Conservation (phyloP, 768 basidiomycete genomes). For the Mycena maculata region DNA sequence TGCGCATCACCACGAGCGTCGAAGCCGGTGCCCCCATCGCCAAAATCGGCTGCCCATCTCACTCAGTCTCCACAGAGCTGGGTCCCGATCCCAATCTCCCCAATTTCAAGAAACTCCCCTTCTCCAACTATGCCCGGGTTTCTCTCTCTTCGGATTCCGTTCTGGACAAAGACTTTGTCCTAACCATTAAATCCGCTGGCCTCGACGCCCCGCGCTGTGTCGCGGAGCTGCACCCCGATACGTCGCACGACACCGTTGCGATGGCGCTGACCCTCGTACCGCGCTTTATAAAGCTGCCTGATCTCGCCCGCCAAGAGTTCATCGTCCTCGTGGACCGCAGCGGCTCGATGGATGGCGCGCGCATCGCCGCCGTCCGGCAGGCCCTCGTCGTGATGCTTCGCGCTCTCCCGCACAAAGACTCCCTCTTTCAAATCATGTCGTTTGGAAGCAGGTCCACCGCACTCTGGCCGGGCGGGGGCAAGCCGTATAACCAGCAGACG, state of each 20-base stretch:
- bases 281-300: slow-evolving; percentile 50
- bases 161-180: slow-evolving; percentile 52
- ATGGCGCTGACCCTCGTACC: slow-evolving; percentile 58
- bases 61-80: slow-evolving; percentile 28
- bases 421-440: slow-evolving; percentile 56
- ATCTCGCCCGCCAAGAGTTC: slow-evolving; percentile 53
- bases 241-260: slow-evolving; percentile 40
- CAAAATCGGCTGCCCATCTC: slow-evolving; percentile 27
- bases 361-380: slow-evolving; percentile 50
- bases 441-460: slow-evolving; percentile 43
- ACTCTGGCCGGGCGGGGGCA: slow-evolving; percentile 47
- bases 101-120: slow-evolving; percentile 25
- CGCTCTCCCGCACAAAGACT: slow-evolving; percentile 47
- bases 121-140: slow-evolving; percentile 20
- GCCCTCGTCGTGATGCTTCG: slow-evolving; percentile 53
- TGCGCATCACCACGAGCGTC: slow-evolving; percentile 6
- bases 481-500: slow-evolving; percentile 33
- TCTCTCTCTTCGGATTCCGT: slow-evolving; percentile 14
- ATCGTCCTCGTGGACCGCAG: slow-evolving; percentile 61
- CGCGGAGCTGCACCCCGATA: slow-evolving; percentile 44
- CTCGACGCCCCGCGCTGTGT: slow-evolving; percentile 58
- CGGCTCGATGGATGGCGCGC: slow-evolving; percentile 48
- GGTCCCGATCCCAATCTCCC: slow-evolving; percentile 25
- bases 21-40: slow-evolving; percentile 20
- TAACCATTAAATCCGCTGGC: slow-evolving; percentile 51